Evolutionary conservation across 2,329 filamentous ascomycete species (phyloP), one percentile per base, ranked within the genome.

Genomic region (Cyphellophora europaea): DNA sequence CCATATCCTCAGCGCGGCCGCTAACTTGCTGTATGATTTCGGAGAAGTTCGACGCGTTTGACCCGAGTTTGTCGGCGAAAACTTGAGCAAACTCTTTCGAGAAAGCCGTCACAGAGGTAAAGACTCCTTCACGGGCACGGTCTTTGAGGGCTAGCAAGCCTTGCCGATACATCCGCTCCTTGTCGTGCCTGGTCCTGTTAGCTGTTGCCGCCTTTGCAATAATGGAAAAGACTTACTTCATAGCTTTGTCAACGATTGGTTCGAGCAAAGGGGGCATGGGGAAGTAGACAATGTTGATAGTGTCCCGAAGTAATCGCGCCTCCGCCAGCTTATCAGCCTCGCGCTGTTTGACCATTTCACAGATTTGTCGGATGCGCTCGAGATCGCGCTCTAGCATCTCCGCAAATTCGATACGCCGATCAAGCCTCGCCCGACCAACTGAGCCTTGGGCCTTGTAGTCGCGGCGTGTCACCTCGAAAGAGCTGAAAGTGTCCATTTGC

Each of bases 371-470:
- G 38, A 96, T 68, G 51, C 79, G 77, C 43, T 82, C 79, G 42
- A 98, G 75, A 53, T 96, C 88, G 37, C 72, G 65, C 37, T 86
- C 66, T 8, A 93, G 66, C 27, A 27, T 44, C 28, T 48, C 39
- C 10, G 86, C 87, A 56, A 98, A 98, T 43, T 89, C 83, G 47
- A 96, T 88, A 29, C 91, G 79, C 38, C 87, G 73, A 33, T 80
- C 70, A 18, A 98, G 68, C 32, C 86, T 74, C 16, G 82, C 73
- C 50, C 80, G 78, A 36, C 91, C 91, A 30, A 77, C 79, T 27
- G 82, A 78, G 5, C 91, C 91, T 85, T 96, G 94, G 23, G 82
- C 81, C n/a, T 82, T 82, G 59, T 95, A 98, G 58, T 96, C 89
- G 40, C 91, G 81, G 34, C 91, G 75, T 2, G 91, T 95, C 46